Evolutionary conservation across 805 yeast species (phyloP).

Genomic region (Starmerella roubikii): DNA sequence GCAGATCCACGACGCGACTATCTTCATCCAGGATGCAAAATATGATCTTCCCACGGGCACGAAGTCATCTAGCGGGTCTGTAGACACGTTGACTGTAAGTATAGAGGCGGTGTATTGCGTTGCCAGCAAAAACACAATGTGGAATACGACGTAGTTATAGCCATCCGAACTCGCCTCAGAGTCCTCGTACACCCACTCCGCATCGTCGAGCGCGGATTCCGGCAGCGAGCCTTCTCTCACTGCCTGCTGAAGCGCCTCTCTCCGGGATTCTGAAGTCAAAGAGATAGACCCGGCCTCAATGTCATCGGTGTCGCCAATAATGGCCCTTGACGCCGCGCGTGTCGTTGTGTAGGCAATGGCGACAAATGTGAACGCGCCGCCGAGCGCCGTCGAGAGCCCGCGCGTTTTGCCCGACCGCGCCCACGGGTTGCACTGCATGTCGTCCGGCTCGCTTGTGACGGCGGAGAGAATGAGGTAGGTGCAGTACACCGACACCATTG

Average conservation of each 20-base stretch:
- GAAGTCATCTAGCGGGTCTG: conserved; percentile 73
- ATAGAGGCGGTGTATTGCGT: conserved; percentile 94
- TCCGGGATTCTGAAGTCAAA: conserved; percentile 29
- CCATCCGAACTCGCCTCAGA: conserved; percentile 13
- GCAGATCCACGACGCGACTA: conserved; percentile 85
- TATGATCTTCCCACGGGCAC: conserved; percentile 95
- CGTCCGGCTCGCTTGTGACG: conserved; percentile 94
- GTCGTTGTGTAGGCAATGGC: conserved; percentile 97
- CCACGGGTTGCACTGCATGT: conserved; percentile 78
- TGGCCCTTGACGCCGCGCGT: conserved; percentile 65
- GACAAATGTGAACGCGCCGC: conserved; percentile 83
- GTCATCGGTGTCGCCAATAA: conserved; percentile 36
- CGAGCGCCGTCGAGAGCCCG: conserved; percentile 72
- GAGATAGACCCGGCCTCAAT: conserved; percentile 24
- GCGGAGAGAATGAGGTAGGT: conserved; percentile 85
- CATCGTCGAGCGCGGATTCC: conserved; percentile 73
- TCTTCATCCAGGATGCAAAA: conserved; percentile 89
- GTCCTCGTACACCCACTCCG: conserved; percentile 43
- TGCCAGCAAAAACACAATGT: conserved; percentile 81
- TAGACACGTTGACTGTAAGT: conserved; percentile 79
- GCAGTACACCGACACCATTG: conserved; percentile 90
- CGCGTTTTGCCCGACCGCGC: conserved; percentile 82
- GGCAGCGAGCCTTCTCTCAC: conserved; percentile 95
- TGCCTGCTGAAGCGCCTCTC: conserved; percentile 81
- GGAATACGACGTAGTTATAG: conserved; percentile 43